These are phyloP conservation scores for Sporisorium graminicola DNA, from an alignment of 1,284 basidiomycete species.

Conservation along the genomic window DNA sequence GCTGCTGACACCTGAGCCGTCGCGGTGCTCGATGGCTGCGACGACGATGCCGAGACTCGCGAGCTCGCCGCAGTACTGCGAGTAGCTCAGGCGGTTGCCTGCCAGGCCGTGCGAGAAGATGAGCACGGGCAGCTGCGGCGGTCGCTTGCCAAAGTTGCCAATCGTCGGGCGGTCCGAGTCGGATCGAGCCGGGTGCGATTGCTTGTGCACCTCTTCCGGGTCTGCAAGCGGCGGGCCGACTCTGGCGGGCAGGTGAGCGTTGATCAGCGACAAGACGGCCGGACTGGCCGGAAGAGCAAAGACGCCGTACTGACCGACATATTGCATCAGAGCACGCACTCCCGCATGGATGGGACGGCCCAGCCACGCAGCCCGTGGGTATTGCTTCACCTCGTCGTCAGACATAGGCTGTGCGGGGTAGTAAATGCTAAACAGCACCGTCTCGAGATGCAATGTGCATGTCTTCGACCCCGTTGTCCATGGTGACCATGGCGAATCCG, in stretches of 20 bases:
- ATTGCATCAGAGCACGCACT: constrained; percentile 37
- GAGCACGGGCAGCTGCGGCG: constrained; percentile 56
- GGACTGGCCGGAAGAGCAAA: constrained; percentile 52
- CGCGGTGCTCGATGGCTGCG: constrained; percentile 73
- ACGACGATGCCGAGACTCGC: constrained; percentile 68
- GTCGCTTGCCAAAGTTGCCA: constrained; percentile 44
- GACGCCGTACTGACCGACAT: constrained; percentile 61
- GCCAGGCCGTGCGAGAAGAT: constrained; percentile 63
- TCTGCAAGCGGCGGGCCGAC: constrained; percentile 54
- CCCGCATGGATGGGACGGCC: constrained; percentile 56
- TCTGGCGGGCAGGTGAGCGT: constrained; percentile 35
- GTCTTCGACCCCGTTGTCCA: constrained; percentile 40
- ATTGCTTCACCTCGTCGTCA: constrained; percentile 24
- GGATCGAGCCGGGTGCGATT: constrained; percentile 2
- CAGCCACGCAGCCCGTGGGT: constrained; percentile 51
- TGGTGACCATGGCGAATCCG: constrained; percentile 27
- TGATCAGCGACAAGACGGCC: constrained; percentile 41
- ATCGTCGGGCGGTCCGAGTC: constrained; percentile 19
- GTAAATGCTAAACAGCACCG: constrained; percentile 63
- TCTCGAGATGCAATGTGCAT: constrained; percentile 56
- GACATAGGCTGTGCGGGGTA: constrained; percentile 42
- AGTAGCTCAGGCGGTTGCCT: constrained; percentile 62
- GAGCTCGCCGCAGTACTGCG: constrained; percentile 62
- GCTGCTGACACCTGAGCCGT: constrained; percentile 72
- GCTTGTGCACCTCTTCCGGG: constrained; percentile 32